Evolutionary conservation across 768 basidiomycete species (phyloP), one percentile per base, ranked within the genome.

Genomic region (Sistotremastrum niveocremeum): DNA sequence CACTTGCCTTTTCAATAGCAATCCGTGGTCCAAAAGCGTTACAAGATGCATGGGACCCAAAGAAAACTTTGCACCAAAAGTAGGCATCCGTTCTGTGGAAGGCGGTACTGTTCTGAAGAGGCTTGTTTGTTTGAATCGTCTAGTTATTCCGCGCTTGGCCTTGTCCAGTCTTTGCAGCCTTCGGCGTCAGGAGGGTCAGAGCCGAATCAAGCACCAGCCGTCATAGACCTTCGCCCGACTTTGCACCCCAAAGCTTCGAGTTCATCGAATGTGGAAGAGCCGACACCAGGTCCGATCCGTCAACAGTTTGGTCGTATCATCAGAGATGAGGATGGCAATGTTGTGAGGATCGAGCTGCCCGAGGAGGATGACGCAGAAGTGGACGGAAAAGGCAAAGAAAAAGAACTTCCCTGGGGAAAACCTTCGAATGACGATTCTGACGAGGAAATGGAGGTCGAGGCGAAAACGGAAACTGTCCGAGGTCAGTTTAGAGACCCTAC

Each of bases 61-160:
- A 66, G 43, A 87, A 86, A 65, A 97, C 91, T 7, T 80, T 93
- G 11, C 75, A 74, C 51, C 93, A 97, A 74, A 97, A 95, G 91
- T 94, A 56, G 56, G 81, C 67, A 41, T 10, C 40, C 40, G 29
- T 41, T 41, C 33, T 12, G 40, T 40, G 11, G 11, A 8, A 30
- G 31, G 31, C 31, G 40, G 29, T 41, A 20, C 29, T 41, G 29
- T 30, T 30, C 10, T 29, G 6, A 30, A 30, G 9, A 32, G 7
- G 3, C n/a, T 20, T 44, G 10, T 10, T n/a, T 44, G 8, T 60
- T 34, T 29, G 28, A 33, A 49, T 46, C 46, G 41, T 47, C 42
- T 51, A 90, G 87, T 64, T 91, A 90, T 61, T 67, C 74, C 53
- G 71, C 79, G 20, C 70, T 91, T 49, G 85, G 87, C n/a, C 71